Conservation (phyloP, 2,329 filamentous ascomycete species). For the Xylariaceae sp. region DNA sequence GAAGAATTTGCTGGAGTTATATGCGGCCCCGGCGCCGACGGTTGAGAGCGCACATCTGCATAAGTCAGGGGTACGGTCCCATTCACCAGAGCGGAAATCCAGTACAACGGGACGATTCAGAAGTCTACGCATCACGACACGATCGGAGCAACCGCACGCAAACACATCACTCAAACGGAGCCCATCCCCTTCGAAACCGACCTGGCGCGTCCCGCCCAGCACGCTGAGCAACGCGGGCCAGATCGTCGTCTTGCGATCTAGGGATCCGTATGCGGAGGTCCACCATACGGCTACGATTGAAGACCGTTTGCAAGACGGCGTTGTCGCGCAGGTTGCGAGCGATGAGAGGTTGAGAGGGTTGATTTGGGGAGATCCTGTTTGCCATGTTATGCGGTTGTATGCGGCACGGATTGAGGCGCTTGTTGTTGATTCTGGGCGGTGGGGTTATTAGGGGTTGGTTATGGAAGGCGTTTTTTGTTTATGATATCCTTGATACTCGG, state of each 20-base stretch:
- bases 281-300: slow-evolving; percentile 45
- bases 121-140: neutral
- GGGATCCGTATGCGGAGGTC: slow-evolving; percentile 34
- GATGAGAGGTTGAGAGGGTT: slow-evolving; percentile 65
- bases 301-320: slow-evolving; percentile 50
- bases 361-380: slow-evolving; percentile 76
- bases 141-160: neutral
- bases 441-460: slow-evolving; percentile 39
- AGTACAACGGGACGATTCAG: neutral
- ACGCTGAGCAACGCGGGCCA: slow-evolving; percentile 66
- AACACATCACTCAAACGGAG: too few species aligned
- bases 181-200: slow-evolving; percentile 11
- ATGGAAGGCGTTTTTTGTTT: too few species aligned
- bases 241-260: slow-evolving; percentile 60
- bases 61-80: slow-evolving; percentile 8
- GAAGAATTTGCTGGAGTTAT: slow-evolving; percentile 64
- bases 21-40: slow-evolving; percentile 52
- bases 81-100: slow-evolving; percentile 17
- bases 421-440: slow-evolving; percentile 52
- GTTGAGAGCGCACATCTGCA: slow-evolving; percentile 1
- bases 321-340: slow-evolving; percentile 62
- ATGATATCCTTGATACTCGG: too few species aligned
- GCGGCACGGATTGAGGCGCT: slow-evolving; percentile 64
- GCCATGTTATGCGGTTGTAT: slow-evolving; percentile 77
- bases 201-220: slow-evolving; percentile 62